A percentile compares a stretch with the other conserved stretches of the same genome.
Conservation (phyloP, 768 basidiomycete species). For the Russula earlei region DNA sequence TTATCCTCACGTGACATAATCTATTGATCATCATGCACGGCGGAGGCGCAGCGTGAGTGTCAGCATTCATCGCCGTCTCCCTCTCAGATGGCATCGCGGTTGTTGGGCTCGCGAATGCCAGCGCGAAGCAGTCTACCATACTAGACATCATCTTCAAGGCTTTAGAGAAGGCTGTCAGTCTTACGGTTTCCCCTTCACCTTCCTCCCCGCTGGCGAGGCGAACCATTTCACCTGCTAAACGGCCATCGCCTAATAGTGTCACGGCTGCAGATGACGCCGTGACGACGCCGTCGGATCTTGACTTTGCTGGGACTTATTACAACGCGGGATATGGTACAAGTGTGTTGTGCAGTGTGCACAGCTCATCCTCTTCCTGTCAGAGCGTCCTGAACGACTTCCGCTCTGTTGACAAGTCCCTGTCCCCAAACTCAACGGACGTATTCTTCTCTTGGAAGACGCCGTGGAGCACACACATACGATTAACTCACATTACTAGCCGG, state of each 20-base stretch:
- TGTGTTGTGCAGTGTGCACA: constrained; percentile 2
- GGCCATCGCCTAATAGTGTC: too few relatives aligned
- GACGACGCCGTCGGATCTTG: background rate
- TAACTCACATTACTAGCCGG: background rate
- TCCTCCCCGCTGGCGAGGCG: too few relatives aligned
- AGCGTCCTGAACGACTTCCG: constrained; percentile 1
- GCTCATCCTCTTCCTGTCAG: constrained; percentile 1
- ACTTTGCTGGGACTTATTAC: constrained; percentile 4
- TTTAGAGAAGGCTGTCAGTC: background rate
- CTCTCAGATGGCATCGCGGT: constrained; percentile 32
- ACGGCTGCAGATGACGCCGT: background rate
- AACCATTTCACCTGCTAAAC: background rate
- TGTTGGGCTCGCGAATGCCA: constrained; percentile 22
- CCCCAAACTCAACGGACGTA: background rate
- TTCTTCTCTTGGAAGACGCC: background rate
- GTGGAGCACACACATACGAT: background rate
- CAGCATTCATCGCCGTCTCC: constrained; percentile 26
- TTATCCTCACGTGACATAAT: background rate
- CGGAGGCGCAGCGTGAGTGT: constrained; percentile 30
- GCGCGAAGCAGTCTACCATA: background rate
- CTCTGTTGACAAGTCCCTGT: background rate
- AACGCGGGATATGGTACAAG: background rate
- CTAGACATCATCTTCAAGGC: background rate
- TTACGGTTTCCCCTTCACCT: too few relatives aligned
- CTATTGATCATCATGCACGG: constrained; percentile 25